A percentile compares a stretch with the other conserved stretches of the same genome.
Evolutionary conservation across 164 flowering plant genomes (phyloP).

Genomic region (Umbilicus rupestris): DNA sequence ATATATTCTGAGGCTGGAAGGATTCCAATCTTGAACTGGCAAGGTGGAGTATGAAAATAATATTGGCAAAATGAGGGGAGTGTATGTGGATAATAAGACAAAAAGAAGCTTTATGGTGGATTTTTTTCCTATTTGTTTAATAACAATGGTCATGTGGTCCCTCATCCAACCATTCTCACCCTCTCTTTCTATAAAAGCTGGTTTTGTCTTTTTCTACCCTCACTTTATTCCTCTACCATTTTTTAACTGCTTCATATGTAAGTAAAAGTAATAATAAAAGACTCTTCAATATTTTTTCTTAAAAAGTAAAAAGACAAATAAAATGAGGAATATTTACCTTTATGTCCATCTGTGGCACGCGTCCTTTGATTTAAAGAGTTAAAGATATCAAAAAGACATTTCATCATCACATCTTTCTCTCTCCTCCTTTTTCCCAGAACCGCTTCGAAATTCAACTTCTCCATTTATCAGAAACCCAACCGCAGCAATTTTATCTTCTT

Average conservation of each 20-base stretch:
- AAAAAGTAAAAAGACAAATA: no score
- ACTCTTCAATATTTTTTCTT: no score
- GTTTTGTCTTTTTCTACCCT: neutral
- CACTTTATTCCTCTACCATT: neutral
- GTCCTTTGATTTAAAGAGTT: neutral
- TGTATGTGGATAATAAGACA: slow-evolving; percentile 3
- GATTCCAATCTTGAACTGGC: no score
- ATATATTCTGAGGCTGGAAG: no score
- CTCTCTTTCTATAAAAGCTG: neutral
- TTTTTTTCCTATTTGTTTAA: neutral
- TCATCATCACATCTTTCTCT: neutral
- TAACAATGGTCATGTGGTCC: neutral
- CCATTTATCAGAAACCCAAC: neutral
- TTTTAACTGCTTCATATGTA: neutral
- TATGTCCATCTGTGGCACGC: neutral
- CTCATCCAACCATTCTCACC: neutral
- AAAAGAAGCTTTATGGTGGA: slow-evolving; percentile 1
- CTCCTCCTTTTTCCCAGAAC: neutral
- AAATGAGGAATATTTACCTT: no score
- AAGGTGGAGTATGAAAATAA: no score
- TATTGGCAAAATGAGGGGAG: slow-evolving; percentile 6
- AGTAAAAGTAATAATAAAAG: no score
- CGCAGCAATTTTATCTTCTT: no score
- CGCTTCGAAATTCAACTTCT: neutral
- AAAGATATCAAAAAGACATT: neutral